Evolutionary conservation across 352 stramenopile species (phyloP), one percentile per base, ranked within the genome.

Genomic region (Pythium inflatum): DNA sequence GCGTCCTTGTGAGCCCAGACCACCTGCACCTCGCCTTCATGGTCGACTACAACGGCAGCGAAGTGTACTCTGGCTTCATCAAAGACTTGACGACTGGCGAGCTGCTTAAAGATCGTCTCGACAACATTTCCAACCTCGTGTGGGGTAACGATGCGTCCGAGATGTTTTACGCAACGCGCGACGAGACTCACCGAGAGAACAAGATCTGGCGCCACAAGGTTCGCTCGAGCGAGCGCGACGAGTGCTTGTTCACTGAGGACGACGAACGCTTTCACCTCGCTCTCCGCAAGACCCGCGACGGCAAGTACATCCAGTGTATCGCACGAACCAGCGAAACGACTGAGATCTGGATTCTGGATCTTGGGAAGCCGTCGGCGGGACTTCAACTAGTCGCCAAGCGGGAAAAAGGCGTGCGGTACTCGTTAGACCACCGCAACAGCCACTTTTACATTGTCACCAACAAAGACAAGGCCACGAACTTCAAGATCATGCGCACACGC

Each of bases 381-480:
- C 76, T 86, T 16, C 77, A 85, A 57, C 36, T 92, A 53, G 80
- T 97, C 22, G 78, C 85, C 12, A 82, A 85, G 67, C 85, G 90
- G 22, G 40, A 84, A 31, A 86, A 94, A 63, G 83, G 85, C 18
- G 68, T 96, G 49, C 73, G 85, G 30, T 97, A 97, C 77, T 80
- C 81, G 24, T 84, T 97, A 3, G 90, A 97, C 61, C 93, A 98
- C 76, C 91, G 91, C 55, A 78, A 78, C 55, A 80, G 88, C 66
- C 81, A 84, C 66, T 98, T 98, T 60, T 98, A 97, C 74, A 94
- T 99, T 50, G 82, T 90, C 60, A 98, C 94, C 27, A 99, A 99
- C 83, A 88, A 93, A 56, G 91, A 96, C 73, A 91, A 89, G 61
- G 87, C 88, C 27, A 94, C 87, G 24, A 99, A 99, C 77, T 97